These are phyloP conservation scores for Aspergillus haitiensis DNA, from an alignment of 495 filamentous ascomycete genomes.

Conservation along the genomic window DNA sequence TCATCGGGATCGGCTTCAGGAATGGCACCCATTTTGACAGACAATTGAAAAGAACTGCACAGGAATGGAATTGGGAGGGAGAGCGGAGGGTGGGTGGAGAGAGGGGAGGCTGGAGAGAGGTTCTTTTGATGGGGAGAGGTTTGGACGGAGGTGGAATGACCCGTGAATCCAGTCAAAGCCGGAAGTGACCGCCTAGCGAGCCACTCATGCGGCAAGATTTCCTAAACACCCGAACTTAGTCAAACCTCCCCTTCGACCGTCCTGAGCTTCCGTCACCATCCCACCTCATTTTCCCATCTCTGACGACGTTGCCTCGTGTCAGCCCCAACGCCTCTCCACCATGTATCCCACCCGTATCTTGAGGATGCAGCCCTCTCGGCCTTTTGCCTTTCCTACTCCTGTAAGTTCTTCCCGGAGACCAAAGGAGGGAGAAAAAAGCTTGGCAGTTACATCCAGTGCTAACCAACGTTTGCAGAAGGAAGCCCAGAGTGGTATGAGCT, in stretches of 20 bases:
- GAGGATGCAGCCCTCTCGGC: slow-evolving; percentile 56
- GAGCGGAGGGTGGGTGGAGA: slow-evolving; percentile 20
- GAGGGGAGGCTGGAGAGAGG: slow-evolving; percentile 32
- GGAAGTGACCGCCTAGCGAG: slow-evolving; percentile 48
- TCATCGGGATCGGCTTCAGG: slow-evolving; percentile 85
- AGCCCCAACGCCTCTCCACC: slow-evolving; percentile 21
- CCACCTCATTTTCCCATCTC: slow-evolving; percentile 17
- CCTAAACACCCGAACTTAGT: slow-evolving; percentile 39
- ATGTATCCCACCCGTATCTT: slow-evolving; percentile 70
- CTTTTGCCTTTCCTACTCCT: slow-evolving; percentile 74
- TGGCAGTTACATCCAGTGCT: slow-evolving; percentile 34
- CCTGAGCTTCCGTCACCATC: slow-evolving; percentile 32
- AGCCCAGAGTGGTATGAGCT: slow-evolving; percentile 72
- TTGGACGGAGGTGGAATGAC: slow-evolving; percentile 30
- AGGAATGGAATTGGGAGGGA: slow-evolving; percentile 21
- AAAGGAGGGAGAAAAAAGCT: slow-evolving; percentile 20
- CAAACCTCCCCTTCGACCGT: slow-evolving; percentile 24
- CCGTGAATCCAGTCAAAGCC: slow-evolving; percentile 39
- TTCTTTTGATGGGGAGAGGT: slow-evolving; percentile 21
- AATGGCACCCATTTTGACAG: slow-evolving; percentile 52
- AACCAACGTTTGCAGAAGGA: slow-evolving; percentile 64
- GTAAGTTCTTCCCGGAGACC: slow-evolving; percentile 55
- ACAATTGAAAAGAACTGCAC: slow-evolving; percentile 24
- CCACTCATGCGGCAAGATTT: slow-evolving; percentile 45
- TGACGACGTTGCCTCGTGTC: slow-evolving; percentile 9